These are phyloP conservation scores for Debaryomyces sp. DNA, from an alignment of 1,139 yeast species.

Conservation along the genomic window DNA sequence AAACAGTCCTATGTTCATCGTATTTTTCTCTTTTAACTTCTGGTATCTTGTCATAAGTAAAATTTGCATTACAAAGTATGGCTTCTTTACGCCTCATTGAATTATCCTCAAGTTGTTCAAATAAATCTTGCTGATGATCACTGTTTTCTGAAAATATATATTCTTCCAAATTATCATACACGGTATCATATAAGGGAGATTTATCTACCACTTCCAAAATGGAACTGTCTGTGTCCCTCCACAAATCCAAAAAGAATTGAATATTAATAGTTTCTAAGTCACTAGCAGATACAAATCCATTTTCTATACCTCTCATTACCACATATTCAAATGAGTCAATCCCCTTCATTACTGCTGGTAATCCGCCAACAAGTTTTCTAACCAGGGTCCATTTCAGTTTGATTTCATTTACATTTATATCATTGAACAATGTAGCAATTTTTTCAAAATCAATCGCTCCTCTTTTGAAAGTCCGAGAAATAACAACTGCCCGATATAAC, in stretches of 20 bases:
- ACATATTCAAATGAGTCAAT: conserved; percentile 61
- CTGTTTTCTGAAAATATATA: conserved; percentile 27
- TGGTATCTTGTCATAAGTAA: conserved; percentile 29
- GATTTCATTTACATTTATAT: conserved; percentile 38
- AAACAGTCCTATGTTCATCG: conserved; percentile 38
- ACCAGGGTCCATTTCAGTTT: conserved; percentile 65
- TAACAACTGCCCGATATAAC: conserved; percentile 60
- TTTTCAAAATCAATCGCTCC: conserved; percentile 59
- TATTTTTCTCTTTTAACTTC: conserved; percentile 21
- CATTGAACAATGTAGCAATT: conserved; percentile 51
- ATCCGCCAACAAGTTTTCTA: conserved; percentile 58
- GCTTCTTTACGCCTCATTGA: conserved; percentile 62
- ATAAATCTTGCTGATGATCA: conserved; percentile 29
- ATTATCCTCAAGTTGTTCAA: conserved; percentile 42
- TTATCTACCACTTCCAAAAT: conserved; percentile 33
- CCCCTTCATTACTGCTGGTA: conserved; percentile 52
- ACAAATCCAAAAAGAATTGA: conserved; percentile 51
- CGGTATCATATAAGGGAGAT: conserved; percentile 36
- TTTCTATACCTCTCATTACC: conserved; percentile 53
- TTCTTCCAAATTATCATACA: conserved; percentile 29
- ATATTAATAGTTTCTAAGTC: conserved; percentile 54
- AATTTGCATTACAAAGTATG: conserved; percentile 37
- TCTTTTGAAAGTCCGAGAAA: conserved; percentile 57
- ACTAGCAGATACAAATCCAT: conserved; percentile 44
- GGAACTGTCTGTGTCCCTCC: conserved; percentile 55